A percentile compares a stretch with the other conserved stretches of the same genome.
phyloP scores from a whole-genome alignment of 1,284 basidiomycete species.

The Xerocomus cyaneibrunnescens region DNA sequence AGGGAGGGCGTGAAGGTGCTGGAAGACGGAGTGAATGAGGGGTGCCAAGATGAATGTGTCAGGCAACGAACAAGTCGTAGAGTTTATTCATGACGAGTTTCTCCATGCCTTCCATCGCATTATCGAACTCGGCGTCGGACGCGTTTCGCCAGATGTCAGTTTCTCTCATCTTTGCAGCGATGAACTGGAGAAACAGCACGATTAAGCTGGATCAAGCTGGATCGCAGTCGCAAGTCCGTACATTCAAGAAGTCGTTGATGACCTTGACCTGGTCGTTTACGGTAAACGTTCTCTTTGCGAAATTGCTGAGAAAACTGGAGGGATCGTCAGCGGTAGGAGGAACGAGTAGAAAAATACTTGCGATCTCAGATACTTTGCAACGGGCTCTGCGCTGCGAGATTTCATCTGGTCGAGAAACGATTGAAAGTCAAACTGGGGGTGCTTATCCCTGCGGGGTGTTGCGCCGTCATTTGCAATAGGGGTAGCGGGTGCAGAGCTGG shows the following conservation, averaged over 20 bases:
- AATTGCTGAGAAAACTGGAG: conserved; percentile 84
- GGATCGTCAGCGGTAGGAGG: background rate
- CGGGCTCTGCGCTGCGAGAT: conserved; percentile 78
- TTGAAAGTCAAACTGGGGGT: conserved; percentile 77
- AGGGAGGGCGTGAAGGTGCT: conserved; percentile 92
- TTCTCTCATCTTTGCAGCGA: conserved; percentile 81
- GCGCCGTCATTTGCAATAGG: background rate
- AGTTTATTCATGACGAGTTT: conserved; percentile 99
- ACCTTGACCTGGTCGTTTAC: conserved; percentile 91
- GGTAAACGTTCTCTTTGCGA: conserved; percentile 85
- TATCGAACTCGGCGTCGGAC: conserved; percentile 86
- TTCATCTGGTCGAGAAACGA: conserved; percentile 92
- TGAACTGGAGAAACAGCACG: conserved; percentile 61
- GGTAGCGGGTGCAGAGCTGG: background rate
- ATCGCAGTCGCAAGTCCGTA: conserved; percentile 41
- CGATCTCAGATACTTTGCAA: conserved; percentile 91
- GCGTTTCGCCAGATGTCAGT: conserved; percentile 80
- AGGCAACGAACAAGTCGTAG: conserved; percentile 74
- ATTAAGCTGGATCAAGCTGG: conserved; percentile 10
- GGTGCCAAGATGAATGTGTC: background rate
- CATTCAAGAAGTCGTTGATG: conserved; percentile 87
- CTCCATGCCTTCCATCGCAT: conserved; percentile 98
- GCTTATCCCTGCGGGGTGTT: conserved; percentile 26
- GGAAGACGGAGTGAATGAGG: conserved; percentile 11
- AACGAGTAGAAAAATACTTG: conserved; percentile 41